phyloP scores from a whole-genome alignment of 2,329 filamentous ascomycete genomes.

The Claviceps lovelessii region DNA sequence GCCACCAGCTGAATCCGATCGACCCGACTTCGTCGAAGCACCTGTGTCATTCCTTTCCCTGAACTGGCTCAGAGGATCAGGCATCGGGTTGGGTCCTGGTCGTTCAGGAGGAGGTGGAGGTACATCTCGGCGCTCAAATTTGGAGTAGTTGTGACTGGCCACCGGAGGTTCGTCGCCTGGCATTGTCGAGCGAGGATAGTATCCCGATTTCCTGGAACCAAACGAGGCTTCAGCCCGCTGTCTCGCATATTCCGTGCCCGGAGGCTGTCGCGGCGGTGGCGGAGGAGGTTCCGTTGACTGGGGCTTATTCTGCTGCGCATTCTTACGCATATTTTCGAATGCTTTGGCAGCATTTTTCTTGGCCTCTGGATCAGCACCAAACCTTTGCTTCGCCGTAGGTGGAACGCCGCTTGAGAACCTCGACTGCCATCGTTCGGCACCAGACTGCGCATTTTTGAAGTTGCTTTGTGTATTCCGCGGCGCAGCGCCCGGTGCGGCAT shows the following conservation, averaged over 20 bases:
- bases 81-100: slow-evolving; percentile 13
- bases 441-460: slow-evolving; percentile 17
- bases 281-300: slow-evolving; percentile 15
- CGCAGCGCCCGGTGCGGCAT: slow-evolving; percentile 10
- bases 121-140: slow-evolving; percentile 11
- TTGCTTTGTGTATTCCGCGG: slow-evolving; percentile 1
- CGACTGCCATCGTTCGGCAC: slow-evolving; percentile 30
- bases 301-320: slow-evolving; percentile 14
- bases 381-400: slow-evolving; percentile 27
- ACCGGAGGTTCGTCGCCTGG: slow-evolving; percentile 39
- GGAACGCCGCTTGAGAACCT: slow-evolving; percentile 27
- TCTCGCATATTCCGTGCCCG: slow-evolving; percentile 37
- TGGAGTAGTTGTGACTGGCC: slow-evolving; percentile 32
- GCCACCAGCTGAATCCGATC: background rate
- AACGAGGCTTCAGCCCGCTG: slow-evolving; percentile 42
- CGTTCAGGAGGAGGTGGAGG: slow-evolving; percentile 7
- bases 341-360: slow-evolving; percentile 28
- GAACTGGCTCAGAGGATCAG: slow-evolving; percentile 36
- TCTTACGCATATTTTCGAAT: slow-evolving; percentile 30
- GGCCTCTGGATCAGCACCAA: slow-evolving; percentile 20
- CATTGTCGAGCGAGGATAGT: slow-evolving; percentile 32
- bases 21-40: slow-evolving; percentile 13
- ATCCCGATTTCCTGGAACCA: slow-evolving; percentile 34
- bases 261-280: slow-evolving; percentile 25
- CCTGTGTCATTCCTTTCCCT: slow-evolving; percentile 23